Base-by-base conservation (phyloP, 495 filamentous ascomycete genomes). In the Hypoxylon subgilvum region DNA sequence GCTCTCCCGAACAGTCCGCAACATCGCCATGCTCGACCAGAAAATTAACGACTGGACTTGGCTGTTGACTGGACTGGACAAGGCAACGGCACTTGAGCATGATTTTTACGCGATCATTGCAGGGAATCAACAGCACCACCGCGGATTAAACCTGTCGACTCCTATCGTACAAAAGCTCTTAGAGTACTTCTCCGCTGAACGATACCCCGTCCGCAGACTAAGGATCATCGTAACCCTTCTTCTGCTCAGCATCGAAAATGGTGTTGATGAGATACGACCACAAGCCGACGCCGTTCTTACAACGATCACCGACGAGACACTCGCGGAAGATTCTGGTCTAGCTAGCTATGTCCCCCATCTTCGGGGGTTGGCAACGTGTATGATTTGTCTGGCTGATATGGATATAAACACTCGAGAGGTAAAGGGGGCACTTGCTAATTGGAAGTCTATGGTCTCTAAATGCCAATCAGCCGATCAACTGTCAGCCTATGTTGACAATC, bases 401-500 rank as follows among this genome's bases (percentile, higher is more conserved):
- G 69, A 77, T 38, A 77, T 83, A 2, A 69, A 78, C 27, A 49
- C 78, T 2, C 66, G 75, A 7, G 63, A 77, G 0, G 56, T 94
- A 0, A 76, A 83, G 31, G 46, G 70, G 28, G 72, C 74, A 10
- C 53, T 88, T 5, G 51, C 53, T 4, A 62, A 57, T 0, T 90
- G 86, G 86, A 79, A 76, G 42, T 47, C 69, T 2, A 76, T 87
- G 14, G 22, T 83, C 16, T 73, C 77, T 16, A 50, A 69, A 38
- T 83, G 81, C 41, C 47, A 71, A 14, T 77, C 81, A 36, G 78
- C 72, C 67, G 61, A 74, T 7, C 74, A 82, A 1, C 63, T 95
- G 13, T 50, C 78, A n/a, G 65, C 68, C 8, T 70, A 71, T n/a
- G 68, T 96, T 28, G 84, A 89, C 46, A 84, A 91, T 57, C 65